phyloP scores from a whole-genome alignment of 306 rosid genomes.

The apple (Malus domestica) region DNA sequence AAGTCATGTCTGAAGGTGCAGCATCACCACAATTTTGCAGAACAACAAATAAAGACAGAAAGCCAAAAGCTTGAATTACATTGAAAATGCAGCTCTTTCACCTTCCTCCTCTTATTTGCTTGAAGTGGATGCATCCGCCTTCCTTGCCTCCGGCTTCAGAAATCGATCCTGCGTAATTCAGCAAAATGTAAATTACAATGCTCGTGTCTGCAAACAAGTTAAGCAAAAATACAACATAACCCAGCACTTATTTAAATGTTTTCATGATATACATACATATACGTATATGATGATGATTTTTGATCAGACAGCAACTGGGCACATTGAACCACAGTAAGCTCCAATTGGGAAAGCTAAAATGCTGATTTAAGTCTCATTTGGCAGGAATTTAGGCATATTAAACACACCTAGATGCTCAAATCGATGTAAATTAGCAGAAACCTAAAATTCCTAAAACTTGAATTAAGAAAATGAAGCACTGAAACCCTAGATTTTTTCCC shows the following conservation, averaged over 20 bases:
- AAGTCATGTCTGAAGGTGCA: not conserved
- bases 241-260: not conserved
- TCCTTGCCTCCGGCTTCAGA: conserved; percentile 32
- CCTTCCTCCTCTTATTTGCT: conserved; percentile 15
- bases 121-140: conserved; percentile 18
- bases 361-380: not conserved
- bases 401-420: not conserved
- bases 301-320: not conserved
- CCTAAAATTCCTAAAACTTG: not conserved
- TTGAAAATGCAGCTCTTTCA: conserved; percentile 14
- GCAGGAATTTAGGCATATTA: not conserved
- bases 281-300: not conserved
- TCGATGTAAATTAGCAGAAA: not conserved
- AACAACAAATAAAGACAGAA: not conserved
- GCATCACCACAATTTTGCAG: not conserved
- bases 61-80: not conserved
- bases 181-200: not conserved
- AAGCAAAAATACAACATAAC: not conserved
- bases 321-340: not conserved
- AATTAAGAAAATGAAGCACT: not conserved
- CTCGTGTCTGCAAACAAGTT: not conserved
- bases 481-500: not conserved
- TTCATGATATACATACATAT: not conserved
- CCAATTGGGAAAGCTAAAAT: not conserved
- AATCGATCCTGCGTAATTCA: conserved; percentile 52